phyloP scores from a whole-genome alignment of 108 stramenopile genomes.

The Fragilariopsis cylindrus region DNA sequence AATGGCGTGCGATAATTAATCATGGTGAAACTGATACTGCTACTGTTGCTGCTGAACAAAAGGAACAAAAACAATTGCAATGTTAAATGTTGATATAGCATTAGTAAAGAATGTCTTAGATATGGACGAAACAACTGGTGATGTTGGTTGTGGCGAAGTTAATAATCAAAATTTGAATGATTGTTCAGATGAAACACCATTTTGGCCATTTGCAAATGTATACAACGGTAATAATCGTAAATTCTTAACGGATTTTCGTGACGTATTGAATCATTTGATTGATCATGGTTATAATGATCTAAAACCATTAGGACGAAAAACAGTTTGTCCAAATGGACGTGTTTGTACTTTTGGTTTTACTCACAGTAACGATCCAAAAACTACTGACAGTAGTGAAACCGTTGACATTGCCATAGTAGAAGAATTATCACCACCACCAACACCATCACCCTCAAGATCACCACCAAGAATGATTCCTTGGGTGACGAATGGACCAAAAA shows the following conservation, averaged over 20 bases:
- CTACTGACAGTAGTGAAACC: background rate
- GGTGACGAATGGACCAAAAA: background rate
- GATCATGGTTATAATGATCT: conserved; percentile 27
- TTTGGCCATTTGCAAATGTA: conserved; percentile 6
- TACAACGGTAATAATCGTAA: conserved; percentile 14
- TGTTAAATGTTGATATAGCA: conserved; percentile 43
- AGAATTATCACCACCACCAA: background rate
- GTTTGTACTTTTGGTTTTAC: conserved; percentile 1
- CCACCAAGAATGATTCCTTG: background rate
- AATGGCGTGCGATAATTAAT: conserved; percentile 29
- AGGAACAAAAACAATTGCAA: conserved; percentile 12
- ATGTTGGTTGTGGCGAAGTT: conserved; percentile 13
- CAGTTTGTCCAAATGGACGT: background rate
- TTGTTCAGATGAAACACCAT: conserved; percentile 25
- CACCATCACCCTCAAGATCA: background rate
- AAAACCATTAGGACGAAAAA: background rate
- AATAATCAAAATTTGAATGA: conserved; percentile 15
- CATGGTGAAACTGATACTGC: background rate
- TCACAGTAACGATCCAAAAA: too few relatives aligned
- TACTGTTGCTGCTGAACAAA: too few relatives aligned
- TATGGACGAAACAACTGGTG: background rate
- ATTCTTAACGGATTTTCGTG: conserved; percentile 34
- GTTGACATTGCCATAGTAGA: background rate
- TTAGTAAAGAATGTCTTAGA: conserved; percentile 34
- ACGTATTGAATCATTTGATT: conserved; percentile 31